Percentiles rank a stretch among this genome's conserved stretches.
Evolutionary conservation across 139 green algal species (phyloP).

Genomic region (Protoeuglena noctilucae): DNA sequence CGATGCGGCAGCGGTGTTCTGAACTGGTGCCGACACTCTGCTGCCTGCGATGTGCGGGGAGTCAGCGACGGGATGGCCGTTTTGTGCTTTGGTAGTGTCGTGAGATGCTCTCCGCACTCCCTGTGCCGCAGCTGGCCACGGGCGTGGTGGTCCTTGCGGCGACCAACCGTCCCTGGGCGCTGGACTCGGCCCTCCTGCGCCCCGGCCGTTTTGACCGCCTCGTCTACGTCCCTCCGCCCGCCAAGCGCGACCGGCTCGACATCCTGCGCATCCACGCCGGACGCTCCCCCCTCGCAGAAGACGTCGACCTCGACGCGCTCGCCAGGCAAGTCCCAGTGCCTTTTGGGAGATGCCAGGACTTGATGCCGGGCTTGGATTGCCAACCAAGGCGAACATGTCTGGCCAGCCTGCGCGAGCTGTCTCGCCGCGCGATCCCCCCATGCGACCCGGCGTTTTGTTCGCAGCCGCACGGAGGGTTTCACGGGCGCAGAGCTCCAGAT

Average conservation of each 20-base stretch:
- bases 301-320: slow-evolving; percentile 40
- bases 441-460: too few species aligned
- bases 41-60: neutral
- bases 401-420: too few species aligned
- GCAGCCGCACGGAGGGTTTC: slow-evolving; percentile 9
- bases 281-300: slow-evolving; percentile 40
- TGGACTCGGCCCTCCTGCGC: slow-evolving; percentile 61
- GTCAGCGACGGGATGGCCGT: neutral
- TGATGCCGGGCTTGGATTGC: too few species aligned
- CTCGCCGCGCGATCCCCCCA: too few species aligned
- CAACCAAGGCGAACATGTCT: too few species aligned
- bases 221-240: slow-evolving; percentile 79
- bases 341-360: too few species aligned
- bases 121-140: slow-evolving; percentile 5
- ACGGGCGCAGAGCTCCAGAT: slow-evolving; percentile 20
- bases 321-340: too few species aligned
- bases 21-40: too few species aligned
- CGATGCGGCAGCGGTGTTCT: too few species aligned
- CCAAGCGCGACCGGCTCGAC: slow-evolving; percentile 34
- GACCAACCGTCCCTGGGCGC: slow-evolving; percentile 53
- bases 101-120: neutral
- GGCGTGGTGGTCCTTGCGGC: slow-evolving; percentile 64
- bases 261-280: slow-evolving; percentile 33
- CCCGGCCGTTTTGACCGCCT: slow-evolving; percentile 64
- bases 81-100: neutral